phyloP scores from a whole-genome alignment of 2,329 filamentous ascomycete species.

The Beauveria caledonica region DNA sequence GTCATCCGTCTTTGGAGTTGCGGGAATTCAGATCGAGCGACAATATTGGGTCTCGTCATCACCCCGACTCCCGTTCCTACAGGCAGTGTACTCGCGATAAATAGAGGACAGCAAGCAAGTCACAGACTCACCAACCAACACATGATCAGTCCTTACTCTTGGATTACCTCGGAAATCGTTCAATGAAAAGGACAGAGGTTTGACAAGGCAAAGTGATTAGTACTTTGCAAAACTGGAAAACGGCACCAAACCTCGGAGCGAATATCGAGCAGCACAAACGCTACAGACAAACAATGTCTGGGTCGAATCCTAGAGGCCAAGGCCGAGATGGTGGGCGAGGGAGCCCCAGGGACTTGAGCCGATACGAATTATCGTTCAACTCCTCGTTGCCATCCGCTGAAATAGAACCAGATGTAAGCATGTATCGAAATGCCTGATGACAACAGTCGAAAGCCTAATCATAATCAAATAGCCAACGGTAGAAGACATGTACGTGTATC shows the following conservation, averaged over 20 bases:
- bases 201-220: background rate
- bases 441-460: background rate
- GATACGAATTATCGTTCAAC: slow-evolving; percentile 11
- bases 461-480: slow-evolving; percentile 1
- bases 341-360: background rate
- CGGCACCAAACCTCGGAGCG: background rate
- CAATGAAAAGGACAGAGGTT: background rate
- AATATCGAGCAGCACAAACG: background rate
- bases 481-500: slow-evolving; percentile 8
- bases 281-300: background rate
- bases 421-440: too few relatives aligned
- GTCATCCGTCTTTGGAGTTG: background rate
- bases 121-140: background rate
- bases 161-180: too few relatives aligned
- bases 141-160: too few relatives aligned
- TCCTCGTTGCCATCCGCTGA: background rate
- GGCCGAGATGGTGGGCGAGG: background rate
- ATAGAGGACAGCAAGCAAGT: background rate
- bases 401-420: slow-evolving; percentile 11
- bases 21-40: background rate
- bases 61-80: background rate
- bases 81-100: background rate
- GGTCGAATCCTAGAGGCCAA: background rate
- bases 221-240: background rate
- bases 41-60: background rate